Percentiles rank a stretch among this genome's conserved stretches.
Conservation (phyloP, 2,329 filamentous ascomycete species). For the Fusarium nygamai region DNA sequence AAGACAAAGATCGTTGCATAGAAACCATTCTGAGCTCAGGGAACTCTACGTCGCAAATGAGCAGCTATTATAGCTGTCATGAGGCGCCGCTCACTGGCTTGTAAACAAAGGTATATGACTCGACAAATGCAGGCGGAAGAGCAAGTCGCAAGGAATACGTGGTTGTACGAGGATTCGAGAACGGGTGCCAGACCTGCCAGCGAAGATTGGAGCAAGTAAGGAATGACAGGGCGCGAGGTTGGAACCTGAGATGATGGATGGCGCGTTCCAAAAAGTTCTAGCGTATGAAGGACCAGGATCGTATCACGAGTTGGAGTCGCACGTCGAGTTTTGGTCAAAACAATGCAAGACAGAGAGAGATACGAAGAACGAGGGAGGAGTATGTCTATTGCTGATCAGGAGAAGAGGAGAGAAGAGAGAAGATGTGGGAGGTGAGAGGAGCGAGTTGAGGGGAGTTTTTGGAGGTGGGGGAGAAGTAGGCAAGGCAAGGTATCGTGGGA, state of each 20-base stretch:
- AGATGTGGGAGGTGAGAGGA: conserved; percentile 17
- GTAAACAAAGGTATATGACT: conserved; percentile 26
- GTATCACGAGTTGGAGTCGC: conserved; percentile 35
- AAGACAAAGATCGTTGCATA: conserved; percentile 71
- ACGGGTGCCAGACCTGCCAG: conserved; percentile 33
- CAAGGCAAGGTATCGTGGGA: conserved; percentile 15
- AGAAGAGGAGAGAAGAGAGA: conserved; percentile 21
- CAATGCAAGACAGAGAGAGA: conserved; percentile 12
- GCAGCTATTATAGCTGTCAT: conserved; percentile 48
- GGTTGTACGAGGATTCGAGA: conserved; percentile 18
- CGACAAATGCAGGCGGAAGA: not conserved
- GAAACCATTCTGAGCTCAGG: conserved; percentile 66
- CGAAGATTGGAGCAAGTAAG: conserved; percentile 27
- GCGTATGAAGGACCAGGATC: conserved; percentile 20
- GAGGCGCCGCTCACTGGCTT: conserved; percentile 40
- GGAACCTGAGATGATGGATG: conserved; percentile 15
- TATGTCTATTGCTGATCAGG: conserved; percentile 16
- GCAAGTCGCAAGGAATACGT: conserved; percentile 16
- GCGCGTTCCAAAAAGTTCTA: conserved; percentile 28
- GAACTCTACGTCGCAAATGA: conserved; percentile 44
- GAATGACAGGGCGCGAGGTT: conserved; percentile 31
- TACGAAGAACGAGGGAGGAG: conserved; percentile 14
- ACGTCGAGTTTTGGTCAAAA: conserved; percentile 24
- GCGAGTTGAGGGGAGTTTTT: conserved; percentile 19
- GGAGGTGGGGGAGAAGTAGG: conserved; percentile 30